Percentiles rank a stretch among this genome's conserved stretches.
Conservation (phyloP, 306 rosid genomes). For the Cucumis hystrix region DNA sequence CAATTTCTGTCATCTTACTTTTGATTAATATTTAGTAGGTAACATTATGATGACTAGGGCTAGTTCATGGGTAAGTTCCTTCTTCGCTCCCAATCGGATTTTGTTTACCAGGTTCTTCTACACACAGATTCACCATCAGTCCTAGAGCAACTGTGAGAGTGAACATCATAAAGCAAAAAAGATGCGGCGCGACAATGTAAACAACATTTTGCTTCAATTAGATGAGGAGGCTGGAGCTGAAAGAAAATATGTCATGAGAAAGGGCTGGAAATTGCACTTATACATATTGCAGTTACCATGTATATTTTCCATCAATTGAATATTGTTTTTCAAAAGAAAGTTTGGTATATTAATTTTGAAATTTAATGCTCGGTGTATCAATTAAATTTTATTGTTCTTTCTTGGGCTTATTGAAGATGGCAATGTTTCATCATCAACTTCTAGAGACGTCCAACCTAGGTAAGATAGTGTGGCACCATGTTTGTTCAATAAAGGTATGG, state of each 20-base stretch:
- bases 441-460: conserved; percentile 10
- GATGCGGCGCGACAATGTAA: conserved; percentile 17
- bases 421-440: conserved; percentile 38
- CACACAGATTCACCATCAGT: conserved; percentile 48
- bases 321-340: background rate
- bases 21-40: too few species aligned
- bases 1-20: too few species aligned
- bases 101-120: conserved; percentile 54
- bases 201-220: conserved; percentile 28
- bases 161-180: conserved; percentile 19
- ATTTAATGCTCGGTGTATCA: background rate
- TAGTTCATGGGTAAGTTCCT: too few species aligned
- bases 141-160: conserved; percentile 16
- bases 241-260: conserved; percentile 35
- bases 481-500: conserved; percentile 11
- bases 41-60: too few species aligned
- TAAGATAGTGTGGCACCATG: conserved; percentile 16
- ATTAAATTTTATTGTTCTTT: too few species aligned
- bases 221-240: conserved; percentile 23
- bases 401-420: conserved; percentile 35
- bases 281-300: conserved; percentile 93
- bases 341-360: background rate
- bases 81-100: background rate
- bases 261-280: conserved; percentile 66
- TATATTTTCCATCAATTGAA: conserved; percentile 15